A percentile compares a stretch with the other conserved stretches of the same genome.
Evolutionary conservation across 129 eudicot species (phyloP).

Genomic region (Flaveria bidentis): DNA sequence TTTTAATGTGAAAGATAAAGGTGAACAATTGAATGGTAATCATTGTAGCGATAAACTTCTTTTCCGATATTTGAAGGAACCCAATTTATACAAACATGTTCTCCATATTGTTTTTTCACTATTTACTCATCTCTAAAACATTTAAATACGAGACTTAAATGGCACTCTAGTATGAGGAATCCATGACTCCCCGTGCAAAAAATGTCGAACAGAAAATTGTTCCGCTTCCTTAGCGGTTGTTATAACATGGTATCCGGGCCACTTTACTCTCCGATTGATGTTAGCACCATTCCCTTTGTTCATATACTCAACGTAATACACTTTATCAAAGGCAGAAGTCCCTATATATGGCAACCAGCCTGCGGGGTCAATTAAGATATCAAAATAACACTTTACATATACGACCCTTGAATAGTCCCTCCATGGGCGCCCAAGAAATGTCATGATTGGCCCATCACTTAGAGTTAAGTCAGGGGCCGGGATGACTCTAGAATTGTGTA

Average conservation of each 20-base stretch:
- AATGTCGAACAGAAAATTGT: conserved; percentile 22
- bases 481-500: conserved; percentile 36
- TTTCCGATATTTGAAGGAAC: too few species aligned
- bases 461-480: conserved; percentile 25
- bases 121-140: neutral
- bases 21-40: too few species aligned
- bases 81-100: too few species aligned
- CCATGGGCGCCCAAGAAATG: conserved; percentile 52
- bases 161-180: conserved; percentile 44
- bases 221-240: conserved; percentile 27
- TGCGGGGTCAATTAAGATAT: conserved; percentile 27
- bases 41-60: too few species aligned
- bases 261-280: conserved; percentile 34
- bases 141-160: conserved; percentile 23
- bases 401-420: conserved; percentile 38
- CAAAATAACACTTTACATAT: conserved; percentile 29
- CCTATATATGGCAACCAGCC: conserved; percentile 45
- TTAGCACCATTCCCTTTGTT: conserved; percentile 39
- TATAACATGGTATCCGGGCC: conserved; percentile 45
- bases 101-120: neutral
- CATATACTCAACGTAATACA: conserved; percentile 42
- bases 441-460: conserved; percentile 9
- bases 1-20: too few species aligned
- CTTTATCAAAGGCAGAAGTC: conserved; percentile 12
- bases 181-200: conserved; percentile 39